Evolutionary conservation across 768 basidiomycete genomes (phyloP), one percentile per base, ranked within the genome.

Genomic region (Xanthoconium stramineum): DNA sequence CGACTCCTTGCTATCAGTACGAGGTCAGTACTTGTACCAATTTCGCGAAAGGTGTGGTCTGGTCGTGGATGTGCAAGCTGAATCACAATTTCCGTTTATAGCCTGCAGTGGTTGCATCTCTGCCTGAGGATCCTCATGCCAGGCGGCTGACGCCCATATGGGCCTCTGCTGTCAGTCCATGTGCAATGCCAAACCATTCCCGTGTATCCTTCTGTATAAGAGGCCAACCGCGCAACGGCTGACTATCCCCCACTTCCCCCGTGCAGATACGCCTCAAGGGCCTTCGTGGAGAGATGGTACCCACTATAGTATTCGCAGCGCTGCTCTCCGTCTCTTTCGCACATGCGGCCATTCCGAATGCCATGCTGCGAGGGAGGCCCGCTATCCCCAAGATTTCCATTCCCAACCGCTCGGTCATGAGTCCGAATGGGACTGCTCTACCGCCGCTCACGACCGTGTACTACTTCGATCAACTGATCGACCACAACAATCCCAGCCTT

Each of bases 401-500:
- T 9, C 47, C 51, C 8, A 58, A 62, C 19, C 59, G 45, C 35
- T 15, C 39, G 0, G 38, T 63, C 36, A 59, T 42, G 3, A 62
- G 60, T 40, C 57, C 52, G 15, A 62, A 70, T n/a, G 72, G 67
- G 15, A 64, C 67, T 14, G 48, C 43, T 12, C 56, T 65, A 11
- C 71, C 72, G 7, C 48, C 69, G 6, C 50, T 68, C 45, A 58
- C 57, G 8, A 72, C 68, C 6, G 61, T 66, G 0, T 72, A 72
- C 54, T 53, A 65, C 42, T 72, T 73, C 20, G 53, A 72, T 40
- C 71, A 72, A 45, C 47, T 69, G 33, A 72, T 68, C 52, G 80
- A 83, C 62, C 82, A 82, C 65, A 76, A 66, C 35, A 70, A 82
- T 57, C 82, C 85, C n/a, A 72, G 76, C 29, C 72, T 81, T 20